Evolutionary conservation across 2,329 filamentous ascomycete genomes (phyloP).

Genomic region (Hymenoscyphus albidus): DNA sequence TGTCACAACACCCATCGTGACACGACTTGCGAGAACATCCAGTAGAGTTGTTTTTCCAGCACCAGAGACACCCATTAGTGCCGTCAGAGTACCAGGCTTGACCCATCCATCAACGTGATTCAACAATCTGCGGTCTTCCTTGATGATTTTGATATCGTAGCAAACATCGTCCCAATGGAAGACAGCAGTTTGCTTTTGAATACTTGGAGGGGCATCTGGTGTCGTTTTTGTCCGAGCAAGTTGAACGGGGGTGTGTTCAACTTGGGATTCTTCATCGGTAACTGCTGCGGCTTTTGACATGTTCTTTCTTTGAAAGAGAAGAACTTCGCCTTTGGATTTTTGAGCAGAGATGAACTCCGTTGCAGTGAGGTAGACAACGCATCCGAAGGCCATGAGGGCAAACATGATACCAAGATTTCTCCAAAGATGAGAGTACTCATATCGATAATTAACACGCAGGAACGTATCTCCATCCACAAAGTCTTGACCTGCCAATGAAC

Average conservation of each 20-base stretch:
- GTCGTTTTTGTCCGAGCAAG: constrained; percentile 34
- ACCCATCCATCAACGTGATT: constrained; percentile 91
- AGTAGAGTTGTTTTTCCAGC: constrained; percentile 84
- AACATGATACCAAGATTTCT: constrained; percentile 65
- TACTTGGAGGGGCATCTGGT: constrained; percentile 25
- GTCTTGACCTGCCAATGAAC: constrained; percentile 50
- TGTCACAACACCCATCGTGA: constrained; percentile 82
- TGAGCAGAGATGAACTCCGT: constrained; percentile 60
- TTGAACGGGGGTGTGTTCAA: constrained; percentile 38
- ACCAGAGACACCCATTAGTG: constrained; percentile 67
- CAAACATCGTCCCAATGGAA: constrained; percentile 49
- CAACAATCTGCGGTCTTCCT: constrained; percentile 68
- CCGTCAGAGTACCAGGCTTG: constrained; percentile 85
- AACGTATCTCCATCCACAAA: constrained; percentile 57
- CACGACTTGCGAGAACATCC: constrained; percentile 73
- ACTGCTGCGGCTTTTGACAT: constrained; percentile 32
- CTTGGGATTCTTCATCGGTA: constrained; percentile 24
- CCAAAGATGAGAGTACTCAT: constrained; percentile 60
- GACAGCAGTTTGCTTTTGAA: constrained; percentile 46
- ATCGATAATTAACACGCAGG: constrained; percentile 51
- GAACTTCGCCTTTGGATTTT: constrained; percentile 72
- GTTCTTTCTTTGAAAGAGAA: constrained; percentile 70
- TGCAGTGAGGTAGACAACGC: constrained; percentile 56
- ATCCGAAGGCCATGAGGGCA: constrained; percentile 60
- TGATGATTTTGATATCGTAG: constrained; percentile 71